Evolutionary conservation across 2,329 filamentous ascomycete genomes (phyloP).

Genomic region (Metarhizium sp.): DNA sequence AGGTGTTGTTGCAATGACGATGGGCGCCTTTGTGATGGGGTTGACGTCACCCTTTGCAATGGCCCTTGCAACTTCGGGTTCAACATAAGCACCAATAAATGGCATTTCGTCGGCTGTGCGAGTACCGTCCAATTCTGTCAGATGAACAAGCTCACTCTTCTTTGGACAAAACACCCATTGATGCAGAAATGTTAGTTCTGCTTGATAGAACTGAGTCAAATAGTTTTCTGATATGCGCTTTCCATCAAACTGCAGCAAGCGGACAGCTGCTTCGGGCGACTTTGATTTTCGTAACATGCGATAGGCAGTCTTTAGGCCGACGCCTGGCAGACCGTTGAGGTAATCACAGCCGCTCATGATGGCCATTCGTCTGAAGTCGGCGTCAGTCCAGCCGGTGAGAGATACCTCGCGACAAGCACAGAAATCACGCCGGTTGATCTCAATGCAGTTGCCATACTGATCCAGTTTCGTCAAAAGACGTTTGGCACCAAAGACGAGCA

Average conservation of each 20-base stretch:
- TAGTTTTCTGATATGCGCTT: constrained; percentile 80
- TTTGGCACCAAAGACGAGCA: constrained; percentile 90
- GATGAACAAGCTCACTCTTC: constrained; percentile 59
- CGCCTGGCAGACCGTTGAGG: constrained; percentile 70
- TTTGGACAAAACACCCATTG: constrained; percentile 89
- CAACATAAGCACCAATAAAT: constrained; percentile 70
- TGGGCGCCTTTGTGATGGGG: constrained; percentile 73
- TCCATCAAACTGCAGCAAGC: constrained; percentile 80
- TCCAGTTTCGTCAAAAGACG: constrained; percentile 88
- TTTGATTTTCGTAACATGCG: constrained; percentile 85
- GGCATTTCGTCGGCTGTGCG: constrained; percentile 61
- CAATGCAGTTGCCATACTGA: constrained; percentile 84
- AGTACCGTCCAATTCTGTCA: constrained; percentile 57
- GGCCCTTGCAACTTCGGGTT: constrained; percentile 57
- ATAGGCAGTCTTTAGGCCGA: constrained; percentile 91
- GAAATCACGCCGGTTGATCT: constrained; percentile 85
- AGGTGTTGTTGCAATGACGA: constrained; percentile 32
- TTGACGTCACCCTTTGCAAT: constrained; percentile 78
- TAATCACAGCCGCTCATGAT: constrained; percentile 97
- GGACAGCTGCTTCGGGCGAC: constrained; percentile 71
- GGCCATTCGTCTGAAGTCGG: constrained; percentile 88
- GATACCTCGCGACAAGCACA: constrained; percentile 81
- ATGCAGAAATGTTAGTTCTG: constrained; percentile 86
- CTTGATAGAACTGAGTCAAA: constrained; percentile 69
- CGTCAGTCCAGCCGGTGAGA: constrained; percentile 83